Base-by-base conservation (phyloP, 1,284 basidiomycete species). In the Fomitopsis schrenkii region DNA sequence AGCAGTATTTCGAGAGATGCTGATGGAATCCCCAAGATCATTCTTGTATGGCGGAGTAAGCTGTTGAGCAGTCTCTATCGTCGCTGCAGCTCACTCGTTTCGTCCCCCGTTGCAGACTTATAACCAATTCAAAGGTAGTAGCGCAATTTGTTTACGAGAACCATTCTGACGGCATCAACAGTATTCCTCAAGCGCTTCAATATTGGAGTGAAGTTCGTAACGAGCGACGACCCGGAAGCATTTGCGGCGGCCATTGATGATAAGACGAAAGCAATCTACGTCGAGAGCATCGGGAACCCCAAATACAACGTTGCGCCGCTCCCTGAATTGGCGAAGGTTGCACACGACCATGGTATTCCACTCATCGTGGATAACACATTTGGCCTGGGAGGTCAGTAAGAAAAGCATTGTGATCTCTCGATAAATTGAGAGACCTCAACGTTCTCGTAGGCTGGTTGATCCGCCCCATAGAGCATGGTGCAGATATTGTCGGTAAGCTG, bases 301-400 rank as follows among this genome's bases (percentile, higher is more conserved):
- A 89, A 88, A 70, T 95, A 91, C 76, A 83, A 85, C 61, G 81
- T 95, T 48, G 82, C 83, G 36, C 85, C 90, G 62, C 81, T 96
- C 58, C 83, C 88, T 5, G 89, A 83, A 35, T 76, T 96, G 42
- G 86, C 93, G 5, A 17, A 76, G 75, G 67, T 77, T 36, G 93
- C 94, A 0, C 92, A 95, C 71, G 83, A 86, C 59, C 75, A 89
- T 64, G 82, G 83, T 0, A 87, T 95, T 38, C 93, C 93, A 0
- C 76, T 95, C 45, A 85, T 95, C 30, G 93, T 95, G 0, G 94
- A 96, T 74, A 96, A 96, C 76, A 95, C 93, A 0, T 95, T 95
- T 68, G 94, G 94, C 64, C 88, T 93, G 74, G 93, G 90, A 68
- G 90, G 87, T 80, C 10, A 54, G 52, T n/a, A 8, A 3, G 38